These are phyloP conservation scores for Tephrocybe sp. DNA, from an alignment of 768 basidiomycete genomes.

Conservation along the genomic window DNA sequence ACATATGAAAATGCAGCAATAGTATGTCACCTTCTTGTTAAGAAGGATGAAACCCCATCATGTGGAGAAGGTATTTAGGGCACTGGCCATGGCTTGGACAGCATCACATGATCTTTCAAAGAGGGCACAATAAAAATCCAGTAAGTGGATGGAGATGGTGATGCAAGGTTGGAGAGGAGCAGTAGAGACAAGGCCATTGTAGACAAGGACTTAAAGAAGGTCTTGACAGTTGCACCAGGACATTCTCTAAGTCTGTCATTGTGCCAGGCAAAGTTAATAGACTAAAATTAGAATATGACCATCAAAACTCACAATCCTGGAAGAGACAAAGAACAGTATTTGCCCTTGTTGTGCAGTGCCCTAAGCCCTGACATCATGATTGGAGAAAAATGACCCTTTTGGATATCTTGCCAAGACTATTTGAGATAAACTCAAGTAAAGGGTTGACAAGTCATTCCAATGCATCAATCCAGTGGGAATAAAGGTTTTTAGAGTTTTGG, in stretches of 20 bases:
- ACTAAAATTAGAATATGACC: conserved; percentile 14
- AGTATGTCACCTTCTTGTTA: conserved; percentile 21
- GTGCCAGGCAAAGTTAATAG: too few species aligned
- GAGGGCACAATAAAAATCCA: conserved; percentile 31
- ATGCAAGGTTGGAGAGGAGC: conserved; percentile 23
- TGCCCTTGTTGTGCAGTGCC: too few species aligned
- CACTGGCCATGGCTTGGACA: conserved; percentile 26
- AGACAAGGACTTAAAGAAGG: conserved; percentile 24
- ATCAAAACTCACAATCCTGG: neutral
- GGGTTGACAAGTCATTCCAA: too few species aligned
- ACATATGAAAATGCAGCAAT: too few species aligned
- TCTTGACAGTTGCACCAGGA: conserved; percentile 21
- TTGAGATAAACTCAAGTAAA: too few species aligned
- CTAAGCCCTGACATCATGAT: too few species aligned
- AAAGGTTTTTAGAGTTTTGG: too few species aligned
- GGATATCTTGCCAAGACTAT: too few species aligned
- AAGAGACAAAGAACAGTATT: conserved; percentile 5
- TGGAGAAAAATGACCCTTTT: too few species aligned
- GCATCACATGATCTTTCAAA: conserved; percentile 40
- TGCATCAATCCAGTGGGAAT: too few species aligned
- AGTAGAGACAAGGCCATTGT: conserved; percentile 32
- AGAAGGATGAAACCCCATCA: neutral
- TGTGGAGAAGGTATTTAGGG: conserved; percentile 28
- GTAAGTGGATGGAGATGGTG: conserved; percentile 27
- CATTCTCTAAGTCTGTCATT: too few species aligned